Percentiles rank a stretch among this genome's conserved stretches.
phyloP scores from a whole-genome alignment of 2,329 filamentous ascomycete genomes.

The Moelleriella libera region DNA sequence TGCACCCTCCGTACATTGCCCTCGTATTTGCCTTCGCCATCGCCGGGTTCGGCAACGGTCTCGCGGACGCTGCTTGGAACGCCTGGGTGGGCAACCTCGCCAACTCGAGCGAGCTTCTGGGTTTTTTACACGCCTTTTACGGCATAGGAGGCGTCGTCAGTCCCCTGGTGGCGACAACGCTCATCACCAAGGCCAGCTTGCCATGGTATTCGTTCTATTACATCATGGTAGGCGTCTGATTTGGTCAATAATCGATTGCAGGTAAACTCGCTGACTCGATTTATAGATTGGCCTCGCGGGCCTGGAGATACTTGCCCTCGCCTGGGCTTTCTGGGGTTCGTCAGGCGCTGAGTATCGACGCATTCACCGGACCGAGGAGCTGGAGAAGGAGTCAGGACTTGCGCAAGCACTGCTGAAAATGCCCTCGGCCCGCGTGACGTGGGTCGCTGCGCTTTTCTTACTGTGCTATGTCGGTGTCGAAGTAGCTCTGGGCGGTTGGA shows the following conservation, averaged over 20 bases:
- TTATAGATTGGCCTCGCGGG: slow-evolving; percentile 40
- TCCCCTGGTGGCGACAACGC: slow-evolving; percentile 56
- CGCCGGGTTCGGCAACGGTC: slow-evolving; percentile 52
- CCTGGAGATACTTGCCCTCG: slow-evolving; percentile 35
- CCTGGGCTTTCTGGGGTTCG: slow-evolving; percentile 44
- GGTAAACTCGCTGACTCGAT: neutral
- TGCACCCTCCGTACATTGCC: slow-evolving; percentile 51
- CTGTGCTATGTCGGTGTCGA: slow-evolving; percentile 58
- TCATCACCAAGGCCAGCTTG: slow-evolving; percentile 47
- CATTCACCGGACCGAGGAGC: slow-evolving; percentile 5
- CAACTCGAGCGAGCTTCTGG: slow-evolving; percentile 52
- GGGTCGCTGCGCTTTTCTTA: slow-evolving; percentile 59
- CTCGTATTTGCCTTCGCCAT: slow-evolving; percentile 48
- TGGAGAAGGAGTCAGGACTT: slow-evolving; percentile 5
- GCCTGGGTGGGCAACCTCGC: slow-evolving; percentile 49
- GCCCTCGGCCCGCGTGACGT: slow-evolving; percentile 40
- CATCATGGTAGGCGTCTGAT: slow-evolving; percentile 42
- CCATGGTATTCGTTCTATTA: slow-evolving; percentile 66
- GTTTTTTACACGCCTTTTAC: slow-evolving; percentile 52
- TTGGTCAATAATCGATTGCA: neutral
- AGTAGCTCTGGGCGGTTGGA: slow-evolving; percentile 62
- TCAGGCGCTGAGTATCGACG: slow-evolving; percentile 7
- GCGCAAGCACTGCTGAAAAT: slow-evolving; percentile 23
- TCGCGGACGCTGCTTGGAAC: slow-evolving; percentile 38
- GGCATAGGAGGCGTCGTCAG: slow-evolving; percentile 52